Base-by-base conservation (phyloP, 257 asterid genomes). In the Plectranthus barbatus region DNA sequence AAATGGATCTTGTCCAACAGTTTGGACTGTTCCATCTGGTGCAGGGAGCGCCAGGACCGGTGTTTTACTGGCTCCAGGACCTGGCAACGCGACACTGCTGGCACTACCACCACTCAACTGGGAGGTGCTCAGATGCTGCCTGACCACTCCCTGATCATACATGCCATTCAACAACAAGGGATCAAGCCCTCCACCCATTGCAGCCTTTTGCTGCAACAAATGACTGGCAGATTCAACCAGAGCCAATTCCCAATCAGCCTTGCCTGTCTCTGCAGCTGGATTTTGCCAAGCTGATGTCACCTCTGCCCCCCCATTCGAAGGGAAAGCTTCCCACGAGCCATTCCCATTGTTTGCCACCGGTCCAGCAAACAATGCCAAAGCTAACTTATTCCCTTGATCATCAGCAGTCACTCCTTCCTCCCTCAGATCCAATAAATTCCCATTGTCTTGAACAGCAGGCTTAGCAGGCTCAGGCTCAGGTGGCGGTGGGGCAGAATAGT, bases 221-320 rank as follows among this genome's bases (percentile, higher is more conserved):
- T 89, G 76, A 60, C 97, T 84, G 0, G 89, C 83, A 0, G 97
- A 77, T 69, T 89, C 97, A 12, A 86, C 95, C 55, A 89, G 72
- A 9, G 97, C 95, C 82, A 90, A 54, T 68, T 86, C 95, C 97
- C 97, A 90, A 60, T 86, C 97, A 5, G 94, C 95, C 73, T 90
- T 90, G 4, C 94, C 91, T 0, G 71, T 31, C 72, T 86, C 97
- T 0, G 88, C 94, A 1, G 97, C 97, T 1, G 95, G 97, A 72
- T 86, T 90, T 86, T 88, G 95, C 96, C 96, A 88, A 11, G 96
- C 96, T 0, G 96, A 86, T 56, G 85, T 84, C 76, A 88, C 85
- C 60, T 76, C 82, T 0, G 76, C 36, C 55, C 72, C 83, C 5
- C 88, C 92, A 19, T 82, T 80, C 0, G 82, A 63, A 0, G 86